These are phyloP conservation scores for Vigna unguiculata DNA, from an alignment of 306 rosid genomes.

Conservation along the genomic window DNA sequence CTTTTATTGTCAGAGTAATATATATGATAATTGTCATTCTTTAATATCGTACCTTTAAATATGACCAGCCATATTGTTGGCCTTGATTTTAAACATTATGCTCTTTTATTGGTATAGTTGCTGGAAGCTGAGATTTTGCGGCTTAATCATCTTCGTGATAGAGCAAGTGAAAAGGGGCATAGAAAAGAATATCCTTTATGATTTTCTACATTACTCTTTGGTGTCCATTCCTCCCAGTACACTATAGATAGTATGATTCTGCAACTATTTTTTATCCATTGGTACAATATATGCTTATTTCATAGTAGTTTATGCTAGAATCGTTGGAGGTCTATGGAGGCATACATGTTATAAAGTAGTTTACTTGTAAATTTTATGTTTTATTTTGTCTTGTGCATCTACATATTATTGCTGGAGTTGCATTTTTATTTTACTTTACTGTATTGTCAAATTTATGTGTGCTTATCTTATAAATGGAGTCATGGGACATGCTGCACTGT, in stretches of 20 bases:
- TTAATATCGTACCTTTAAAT: slow-evolving; percentile 22
- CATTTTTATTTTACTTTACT: slow-evolving; percentile 29
- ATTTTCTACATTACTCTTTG: slow-evolving; percentile 27
- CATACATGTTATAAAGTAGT: slow-evolving; percentile 32
- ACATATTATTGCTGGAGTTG: slow-evolving; percentile 10
- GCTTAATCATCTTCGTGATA: slow-evolving; percentile 77
- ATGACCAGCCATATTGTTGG: slow-evolving; percentile 36
- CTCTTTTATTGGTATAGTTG: slow-evolving; percentile 58
- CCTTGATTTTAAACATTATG: slow-evolving; percentile 27
- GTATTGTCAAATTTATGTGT: slow-evolving; percentile 4
- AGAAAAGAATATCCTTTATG: slow-evolving; percentile 94
- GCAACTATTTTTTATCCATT: slow-evolving; percentile 29
- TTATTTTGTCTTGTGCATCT: slow-evolving; percentile 24
- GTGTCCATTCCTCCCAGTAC: not conserved
- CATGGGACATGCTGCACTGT: slow-evolving; percentile 29
- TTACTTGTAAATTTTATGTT: slow-evolving; percentile 7
- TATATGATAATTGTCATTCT: slow-evolving; percentile 5
- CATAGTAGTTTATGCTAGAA: slow-evolving; percentile 24
- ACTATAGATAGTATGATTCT: slow-evolving; percentile 28
- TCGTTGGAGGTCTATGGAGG: slow-evolving; percentile 20
- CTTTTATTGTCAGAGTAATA: slow-evolving; percentile 13
- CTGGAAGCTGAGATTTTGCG: slow-evolving; percentile 73
- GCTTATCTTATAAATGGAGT: slow-evolving; percentile 33
- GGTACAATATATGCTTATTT: slow-evolving; percentile 26
- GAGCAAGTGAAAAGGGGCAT: slow-evolving; percentile 89